Base-by-base conservation (phyloP, 805 yeast species). In the Torulaspora franciscae region DNA sequence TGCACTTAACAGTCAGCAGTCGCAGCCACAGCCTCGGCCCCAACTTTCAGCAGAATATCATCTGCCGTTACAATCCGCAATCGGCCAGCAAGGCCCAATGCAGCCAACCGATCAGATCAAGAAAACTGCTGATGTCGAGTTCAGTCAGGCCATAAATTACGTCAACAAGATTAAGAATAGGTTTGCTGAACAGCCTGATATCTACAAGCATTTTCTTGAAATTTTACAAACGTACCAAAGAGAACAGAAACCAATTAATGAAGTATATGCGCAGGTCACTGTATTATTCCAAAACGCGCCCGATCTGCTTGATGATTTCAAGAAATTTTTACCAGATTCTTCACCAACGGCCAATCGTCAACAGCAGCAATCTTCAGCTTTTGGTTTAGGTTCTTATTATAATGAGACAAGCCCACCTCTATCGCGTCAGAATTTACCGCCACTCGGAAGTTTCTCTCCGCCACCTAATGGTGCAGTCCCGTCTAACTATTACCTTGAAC, bases 161-260 rank as follows among this genome's bases (percentile, higher is more conserved):
- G 99, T 93, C 48, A 93, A 93, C 71, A 89, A 90, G 68, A 93
- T 93, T 62, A 95, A 95, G 65, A 90, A 89, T 45, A 77, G 98
- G 50, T 93, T 89, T 65, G 85, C 95, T 15, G 78, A 81, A 58
- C 95, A 90, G 65, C 99, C 99, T 0, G 97, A 91, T 58, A 88
- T 90, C 46, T 93, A 93, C 72, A 93, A 93, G 68, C 89, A 83
- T 56, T 93, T 93, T 56, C 72, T 95, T 66, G 99, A 93, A 64
- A 93, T 91, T 46, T 71, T 93, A 56, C 99, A 93, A 65, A 91
- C 97, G 37, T 93, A 91, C 63, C 99, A 93, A 70, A 80, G 95
- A 52, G 99, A 91, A 61, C 95, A 89, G 61, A 85, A 88, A 60
- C 96, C 96, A 38, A 93, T 93, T 42, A 83, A 87, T 41, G 98